phyloP scores from a whole-genome alignment of 768 basidiomycete genomes.

The Rhodotorula kratochvilovae region DNA sequence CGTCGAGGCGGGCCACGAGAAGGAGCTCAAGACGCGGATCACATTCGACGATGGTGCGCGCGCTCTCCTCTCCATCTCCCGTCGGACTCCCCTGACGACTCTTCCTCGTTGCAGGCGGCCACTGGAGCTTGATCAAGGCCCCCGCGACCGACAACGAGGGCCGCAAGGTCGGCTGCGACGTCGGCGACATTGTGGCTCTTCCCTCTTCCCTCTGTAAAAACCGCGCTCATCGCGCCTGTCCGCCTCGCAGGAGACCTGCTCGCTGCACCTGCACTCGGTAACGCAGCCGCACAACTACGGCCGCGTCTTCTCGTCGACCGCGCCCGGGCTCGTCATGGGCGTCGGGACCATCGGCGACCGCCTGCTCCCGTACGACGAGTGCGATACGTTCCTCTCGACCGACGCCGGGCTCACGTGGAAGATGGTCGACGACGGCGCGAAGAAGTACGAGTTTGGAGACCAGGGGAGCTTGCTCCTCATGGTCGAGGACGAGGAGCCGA shows the following conservation, averaged over 20 bases:
- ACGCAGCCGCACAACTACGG: slow-evolving; percentile 90
- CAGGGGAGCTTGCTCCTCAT: slow-evolving; percentile 71
- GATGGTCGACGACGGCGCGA: slow-evolving; percentile 68
- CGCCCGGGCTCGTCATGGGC: slow-evolving; percentile 94
- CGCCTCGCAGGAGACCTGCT: slow-evolving; percentile 55
- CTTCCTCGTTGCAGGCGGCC: slow-evolving; percentile 53
- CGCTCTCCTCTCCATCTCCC: background rate
- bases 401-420: slow-evolving; percentile 84
- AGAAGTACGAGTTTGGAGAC: slow-evolving; percentile 96
- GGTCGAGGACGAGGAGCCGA: slow-evolving; percentile 76
- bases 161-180: slow-evolving; percentile 61
- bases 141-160: slow-evolving; percentile 61
- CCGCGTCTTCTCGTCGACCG: slow-evolving; percentile 86
- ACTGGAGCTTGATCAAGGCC: slow-evolving; percentile 68
- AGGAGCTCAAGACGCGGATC: slow-evolving; percentile 69
- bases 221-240: background rate
- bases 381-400: slow-evolving; percentile 86
- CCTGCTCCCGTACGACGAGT: slow-evolving; percentile 70
- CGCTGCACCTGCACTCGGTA: slow-evolving; percentile 87
- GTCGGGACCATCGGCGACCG: slow-evolving; percentile 77
- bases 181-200: slow-evolving; percentile 49
- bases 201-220: background rate
- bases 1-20: slow-evolving; percentile 68
- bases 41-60: slow-evolving; percentile 78
- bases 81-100: background rate